phyloP scores from a whole-genome alignment of 257 asterid species.

The Ilex aquifolium region DNA sequence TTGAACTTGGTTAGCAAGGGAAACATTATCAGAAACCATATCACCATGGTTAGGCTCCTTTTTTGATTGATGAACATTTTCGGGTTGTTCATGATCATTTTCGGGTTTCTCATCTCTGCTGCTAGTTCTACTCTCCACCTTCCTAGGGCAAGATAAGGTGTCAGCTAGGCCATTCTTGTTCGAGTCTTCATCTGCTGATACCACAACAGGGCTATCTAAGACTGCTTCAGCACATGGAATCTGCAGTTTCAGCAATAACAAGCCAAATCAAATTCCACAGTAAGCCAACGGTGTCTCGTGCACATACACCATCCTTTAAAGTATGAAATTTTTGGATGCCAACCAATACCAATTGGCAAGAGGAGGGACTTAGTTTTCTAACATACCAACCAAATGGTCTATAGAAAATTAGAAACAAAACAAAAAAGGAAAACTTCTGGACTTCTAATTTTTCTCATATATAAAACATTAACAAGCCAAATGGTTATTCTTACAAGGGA shows the following conservation, averaged over 20 bases:
- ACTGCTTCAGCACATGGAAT: constrained; percentile 26
- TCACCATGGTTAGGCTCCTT: constrained; percentile 11
- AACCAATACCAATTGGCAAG: too few relatives aligned
- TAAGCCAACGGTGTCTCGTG: background rate
- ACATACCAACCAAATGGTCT: too few relatives aligned
- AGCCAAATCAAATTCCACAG: constrained; percentile 11
- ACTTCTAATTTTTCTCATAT: too few relatives aligned
- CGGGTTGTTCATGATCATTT: background rate
- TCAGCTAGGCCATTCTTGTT: constrained; percentile 28
- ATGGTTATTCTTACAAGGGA: too few relatives aligned
- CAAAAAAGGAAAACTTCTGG: constrained; percentile 2
- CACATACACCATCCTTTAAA: too few relatives aligned
- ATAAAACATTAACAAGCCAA: too few relatives aligned
- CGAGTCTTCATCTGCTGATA: constrained; percentile 24
- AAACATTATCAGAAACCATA: constrained; percentile 13
- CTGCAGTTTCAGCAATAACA: constrained; percentile 24
- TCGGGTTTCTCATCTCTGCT: constrained; percentile 6
- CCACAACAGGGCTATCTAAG: constrained; percentile 19
- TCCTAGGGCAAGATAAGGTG: constrained; percentile 28
- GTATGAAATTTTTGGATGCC: too few relatives aligned
- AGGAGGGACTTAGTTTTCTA: too few relatives aligned
- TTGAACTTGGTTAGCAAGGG: constrained; percentile 22
- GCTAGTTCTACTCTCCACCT: constrained; percentile 38
- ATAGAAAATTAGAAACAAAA: background rate
- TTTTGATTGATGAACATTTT: background rate